Percentiles rank a stretch among this genome's conserved stretches.
These are phyloP conservation scores for Melaleuca alternifolia DNA, from an alignment of 345 rosid species.

Conservation along the genomic window DNA sequence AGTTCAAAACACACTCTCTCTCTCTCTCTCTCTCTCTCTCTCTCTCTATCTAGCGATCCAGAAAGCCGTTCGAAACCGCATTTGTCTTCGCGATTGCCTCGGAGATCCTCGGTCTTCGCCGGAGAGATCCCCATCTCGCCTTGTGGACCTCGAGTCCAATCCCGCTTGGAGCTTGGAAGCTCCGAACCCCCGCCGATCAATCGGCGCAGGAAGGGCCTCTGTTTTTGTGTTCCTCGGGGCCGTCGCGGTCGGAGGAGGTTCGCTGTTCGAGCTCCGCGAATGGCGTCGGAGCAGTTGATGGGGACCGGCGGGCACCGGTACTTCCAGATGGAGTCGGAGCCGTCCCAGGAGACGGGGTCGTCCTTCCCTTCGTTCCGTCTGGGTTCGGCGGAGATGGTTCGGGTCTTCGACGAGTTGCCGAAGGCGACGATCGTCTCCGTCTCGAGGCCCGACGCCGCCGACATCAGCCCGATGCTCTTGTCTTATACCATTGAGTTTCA, in stretches of 20 bases:
- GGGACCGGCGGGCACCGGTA: constrained; percentile 46
- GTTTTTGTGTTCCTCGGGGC: no score
- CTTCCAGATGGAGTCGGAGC: constrained; percentile 69
- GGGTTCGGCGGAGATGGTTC: constrained; percentile 38
- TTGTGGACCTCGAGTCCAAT: no score
- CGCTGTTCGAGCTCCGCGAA: background rate
- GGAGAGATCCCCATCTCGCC: background rate
- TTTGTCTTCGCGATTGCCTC: background rate
- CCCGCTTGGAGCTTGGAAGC: background rate
- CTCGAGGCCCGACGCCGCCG: constrained; percentile 82
- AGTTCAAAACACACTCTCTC: no score
- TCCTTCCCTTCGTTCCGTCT: constrained; percentile 45
- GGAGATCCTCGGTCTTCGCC: background rate
- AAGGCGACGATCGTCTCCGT: constrained; percentile 63
- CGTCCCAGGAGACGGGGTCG: constrained; percentile 35
- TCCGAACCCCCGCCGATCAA: background rate
- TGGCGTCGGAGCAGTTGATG: constrained; percentile 80
- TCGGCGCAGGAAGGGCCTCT: background rate
- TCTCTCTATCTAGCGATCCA: background rate
- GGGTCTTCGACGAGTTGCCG: constrained; percentile 87
- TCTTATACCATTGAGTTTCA: constrained; percentile 77
- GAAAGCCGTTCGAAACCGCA: background rate
- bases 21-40: background rate
- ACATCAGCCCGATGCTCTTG: constrained; percentile 76
- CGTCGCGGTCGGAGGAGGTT: background rate